These are phyloP conservation scores for Nitzschia putrida DNA, from an alignment of 108 stramenopile genomes.

Conservation along the genomic window DNA sequence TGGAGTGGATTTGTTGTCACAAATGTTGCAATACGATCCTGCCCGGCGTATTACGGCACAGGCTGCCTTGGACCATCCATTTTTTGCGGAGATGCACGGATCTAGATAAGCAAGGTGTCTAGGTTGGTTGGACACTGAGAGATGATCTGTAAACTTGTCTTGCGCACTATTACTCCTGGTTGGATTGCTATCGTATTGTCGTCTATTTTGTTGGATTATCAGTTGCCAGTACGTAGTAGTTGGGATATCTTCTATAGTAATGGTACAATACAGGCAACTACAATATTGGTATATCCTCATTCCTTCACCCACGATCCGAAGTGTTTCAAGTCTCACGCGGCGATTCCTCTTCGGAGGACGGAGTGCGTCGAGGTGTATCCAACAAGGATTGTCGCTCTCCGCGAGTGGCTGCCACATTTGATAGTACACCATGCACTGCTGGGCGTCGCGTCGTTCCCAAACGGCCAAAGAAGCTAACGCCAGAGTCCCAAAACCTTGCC, in stretches of 20 bases:
- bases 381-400: no score
- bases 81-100: slow-evolving; percentile 85
- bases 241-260: neutral
- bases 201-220: neutral
- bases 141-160: neutral
- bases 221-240: no score
- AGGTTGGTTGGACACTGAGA: neutral
- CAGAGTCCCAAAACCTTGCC: no score
- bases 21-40: slow-evolving; percentile 95
- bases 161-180: neutral
- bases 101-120: slow-evolving; percentile 18
- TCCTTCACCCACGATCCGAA: no score
- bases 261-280: neutral
- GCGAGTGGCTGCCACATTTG: no score
- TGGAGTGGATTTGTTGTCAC: slow-evolving; percentile 83
- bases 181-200: neutral
- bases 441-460: no score
- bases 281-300: neutral
- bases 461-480: no score
- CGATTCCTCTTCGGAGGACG: no score
- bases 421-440: no score
- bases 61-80: slow-evolving; percentile 93
- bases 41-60: slow-evolving; percentile 85
- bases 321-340: no score
- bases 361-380: no score